Base-by-base conservation (phyloP, 2,329 filamentous ascomycete species). In the Penicillium sp. region DNA sequence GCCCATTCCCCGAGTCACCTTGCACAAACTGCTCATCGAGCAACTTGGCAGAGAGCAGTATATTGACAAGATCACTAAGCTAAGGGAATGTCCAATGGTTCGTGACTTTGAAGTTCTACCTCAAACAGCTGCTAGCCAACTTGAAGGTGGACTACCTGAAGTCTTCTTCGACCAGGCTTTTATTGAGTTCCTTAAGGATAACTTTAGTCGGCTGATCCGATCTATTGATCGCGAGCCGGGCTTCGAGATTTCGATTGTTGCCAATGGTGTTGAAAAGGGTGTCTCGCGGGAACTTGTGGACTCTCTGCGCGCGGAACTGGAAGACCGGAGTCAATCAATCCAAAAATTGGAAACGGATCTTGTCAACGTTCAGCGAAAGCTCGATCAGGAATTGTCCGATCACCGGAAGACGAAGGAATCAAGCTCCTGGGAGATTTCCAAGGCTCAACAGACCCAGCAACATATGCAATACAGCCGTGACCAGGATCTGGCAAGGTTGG, bases 211-310 rank as follows among this genome's bases (percentile, higher is more conserved):
- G 8, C 77, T 97, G 55, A 79, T 88, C 37, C 85, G 91, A 59
- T 89, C 91, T 14, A 90, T 99, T 64, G 94, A 99, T 73, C 87
- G 93, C 57, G 90, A 96, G 59, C 94, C 94, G 0, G 90, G 88
- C 1, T 79, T 95, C 57, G 94, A 99, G 70, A 87, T 95, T 25
- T 88, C 91, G 0, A 84, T 94, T 11, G 81, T 92, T 54, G 82
- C 87, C 42, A 91, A 92, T 68, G 90, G 89, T 0, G 78, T 92
- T 11, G 87, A 94, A 63, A 92, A 93, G 67, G 93, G 93, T 4
- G 89, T 99, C 35, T 96, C 95, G n/a, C 85, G 93, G 40, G 91
- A 97, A 66, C 79, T 97, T 35, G 89, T 99, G 3, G 94, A 99
- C 71, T 88, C 89, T 1, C 78, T 99, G 29, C 86, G 90, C 48